Percentiles rank a stretch among this genome's conserved stretches.
Conservation (phyloP, 768 basidiomycete genomes). For the Xerocomus spinulosus region DNA sequence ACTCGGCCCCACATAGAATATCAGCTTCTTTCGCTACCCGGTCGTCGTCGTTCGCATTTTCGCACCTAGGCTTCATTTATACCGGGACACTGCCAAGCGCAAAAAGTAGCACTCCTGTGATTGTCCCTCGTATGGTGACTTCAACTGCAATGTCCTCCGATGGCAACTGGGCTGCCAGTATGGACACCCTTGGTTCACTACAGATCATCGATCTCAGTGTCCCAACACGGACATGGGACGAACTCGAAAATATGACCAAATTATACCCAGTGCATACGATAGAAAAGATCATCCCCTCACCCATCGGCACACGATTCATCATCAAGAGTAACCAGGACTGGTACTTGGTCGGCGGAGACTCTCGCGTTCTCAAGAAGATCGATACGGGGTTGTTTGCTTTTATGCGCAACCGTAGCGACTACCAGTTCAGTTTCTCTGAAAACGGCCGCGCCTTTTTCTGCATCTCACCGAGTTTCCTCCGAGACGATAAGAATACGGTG, state of each 20-base stretch:
- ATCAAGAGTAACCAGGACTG: neutral
- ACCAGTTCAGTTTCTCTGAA: slow-evolving; percentile 9
- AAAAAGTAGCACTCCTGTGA: neutral
- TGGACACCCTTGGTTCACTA: slow-evolving; percentile 1
- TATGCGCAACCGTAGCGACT: neutral
- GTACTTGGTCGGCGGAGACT: slow-evolving; percentile 3
- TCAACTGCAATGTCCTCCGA: slow-evolving; percentile 19
- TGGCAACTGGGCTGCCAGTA: slow-evolving; percentile 13
- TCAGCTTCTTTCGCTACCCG: neutral
- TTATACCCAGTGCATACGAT: neutral
- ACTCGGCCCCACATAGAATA: neutral
- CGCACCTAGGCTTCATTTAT: neutral
- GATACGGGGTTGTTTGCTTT: slow-evolving; percentile 5
- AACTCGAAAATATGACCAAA: neutral
- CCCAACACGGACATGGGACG: slow-evolving; percentile 3
- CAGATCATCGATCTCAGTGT: slow-evolving; percentile 6
- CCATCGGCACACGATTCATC: slow-evolving; percentile 12
- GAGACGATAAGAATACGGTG: slow-evolving; percentile 7
- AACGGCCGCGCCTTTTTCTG: slow-evolving; percentile 9
- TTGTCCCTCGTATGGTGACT: too few species aligned
- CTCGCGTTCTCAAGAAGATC: slow-evolving; percentile 2
- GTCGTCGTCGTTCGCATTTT: slow-evolving; percentile 5
- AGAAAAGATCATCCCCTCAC: slow-evolving; percentile 3
- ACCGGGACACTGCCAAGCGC: neutral
- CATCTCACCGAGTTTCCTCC: neutral